Percentiles rank a stretch among this genome's conserved stretches.
Conservation (phyloP, 805 yeast species). For the Wickerhamomyces chaumierensis region DNA sequence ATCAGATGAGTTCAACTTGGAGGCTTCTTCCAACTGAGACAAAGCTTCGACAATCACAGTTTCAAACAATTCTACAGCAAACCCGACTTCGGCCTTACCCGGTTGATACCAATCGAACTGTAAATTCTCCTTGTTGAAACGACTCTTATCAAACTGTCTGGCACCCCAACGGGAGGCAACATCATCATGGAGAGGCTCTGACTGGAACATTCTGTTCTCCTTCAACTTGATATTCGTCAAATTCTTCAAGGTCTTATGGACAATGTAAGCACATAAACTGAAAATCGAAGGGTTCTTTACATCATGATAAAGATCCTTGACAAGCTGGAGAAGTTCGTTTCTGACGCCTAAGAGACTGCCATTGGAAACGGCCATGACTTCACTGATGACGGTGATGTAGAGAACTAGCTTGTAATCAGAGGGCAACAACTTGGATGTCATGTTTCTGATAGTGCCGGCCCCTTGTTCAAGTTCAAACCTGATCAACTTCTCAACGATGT, state of each 20-base stretch:
- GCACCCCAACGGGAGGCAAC: conserved; percentile 64
- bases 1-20: conserved; percentile 16
- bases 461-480: conserved; percentile 60
- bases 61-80: conserved; percentile 51
- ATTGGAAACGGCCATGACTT: conserved; percentile 62
- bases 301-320: conserved; percentile 18
- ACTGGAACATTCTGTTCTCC: conserved; percentile 44
- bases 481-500: conserved; percentile 30
- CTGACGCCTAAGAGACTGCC: conserved; percentile 30
- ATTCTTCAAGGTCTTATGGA: conserved; percentile 58
- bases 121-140: conserved; percentile 39
- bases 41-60: conserved; percentile 33
- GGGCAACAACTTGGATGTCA: conserved; percentile 54
- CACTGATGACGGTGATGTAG: conserved; percentile 58
- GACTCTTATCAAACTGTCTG: conserved; percentile 41
- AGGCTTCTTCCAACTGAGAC: conserved; percentile 26
- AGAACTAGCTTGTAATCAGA: conserved; percentile 70
- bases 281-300: conserved; percentile 43
- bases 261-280: conserved; percentile 45
- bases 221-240: conserved; percentile 47
- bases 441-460: conserved; percentile 66
- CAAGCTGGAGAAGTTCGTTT: conserved; percentile 31
- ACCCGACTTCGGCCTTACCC: conserved; percentile 35
- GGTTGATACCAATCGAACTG: conserved; percentile 74
- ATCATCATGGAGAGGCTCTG: conserved; percentile 24